These are phyloP conservation scores for Cryptococcus hybrid DNA, from an alignment of 1,284 basidiomycete genomes.

Conservation along the genomic window DNA sequence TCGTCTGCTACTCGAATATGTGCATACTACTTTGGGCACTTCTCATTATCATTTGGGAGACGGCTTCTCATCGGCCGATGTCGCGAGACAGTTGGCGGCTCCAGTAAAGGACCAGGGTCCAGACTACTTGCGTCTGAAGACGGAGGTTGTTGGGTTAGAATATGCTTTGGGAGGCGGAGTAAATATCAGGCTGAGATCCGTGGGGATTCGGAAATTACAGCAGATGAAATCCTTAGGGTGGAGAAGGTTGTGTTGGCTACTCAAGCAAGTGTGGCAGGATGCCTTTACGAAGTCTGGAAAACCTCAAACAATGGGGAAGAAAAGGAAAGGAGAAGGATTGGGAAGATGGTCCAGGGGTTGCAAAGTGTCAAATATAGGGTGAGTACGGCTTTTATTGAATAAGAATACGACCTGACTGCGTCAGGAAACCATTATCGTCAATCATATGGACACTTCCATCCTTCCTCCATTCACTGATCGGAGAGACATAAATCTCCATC, in stretches of 20 bases:
- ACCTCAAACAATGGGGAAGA: conserved; percentile 12
- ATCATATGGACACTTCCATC: conserved; percentile 63
- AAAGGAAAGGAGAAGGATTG: conserved; percentile 17
- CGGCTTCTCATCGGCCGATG: conserved; percentile 22
- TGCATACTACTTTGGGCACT: conserved; percentile 41
- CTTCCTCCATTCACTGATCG: conserved; percentile 58
- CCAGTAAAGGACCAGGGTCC: conserved; percentile 22
- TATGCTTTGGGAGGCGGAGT: conserved; percentile 10
- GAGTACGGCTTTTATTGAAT: conserved; percentile 8
- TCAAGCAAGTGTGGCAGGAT: conserved; percentile 62
- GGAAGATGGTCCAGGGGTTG: conserved; percentile 32
- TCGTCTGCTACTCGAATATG: conserved; percentile 34
- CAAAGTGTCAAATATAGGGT: conserved; percentile 38
- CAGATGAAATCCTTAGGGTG: conserved; percentile 48
- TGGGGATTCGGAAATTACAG: not conserved
- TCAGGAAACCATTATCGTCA: conserved; percentile 60
- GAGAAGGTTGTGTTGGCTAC: conserved; percentile 68
- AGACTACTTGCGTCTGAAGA: conserved; percentile 22
- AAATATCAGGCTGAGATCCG: conserved; percentile 1
- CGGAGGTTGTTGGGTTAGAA: conserved; percentile 17
- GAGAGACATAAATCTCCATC: conserved; percentile 65
- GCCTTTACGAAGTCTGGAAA: conserved; percentile 33
- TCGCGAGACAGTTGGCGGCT: conserved; percentile 25
- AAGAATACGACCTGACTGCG: not conserved
- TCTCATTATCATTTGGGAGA: conserved; percentile 34